These are phyloP conservation scores for Usnea hakonensis DNA, from an alignment of 495 filamentous ascomycete species.

Conservation along the genomic window DNA sequence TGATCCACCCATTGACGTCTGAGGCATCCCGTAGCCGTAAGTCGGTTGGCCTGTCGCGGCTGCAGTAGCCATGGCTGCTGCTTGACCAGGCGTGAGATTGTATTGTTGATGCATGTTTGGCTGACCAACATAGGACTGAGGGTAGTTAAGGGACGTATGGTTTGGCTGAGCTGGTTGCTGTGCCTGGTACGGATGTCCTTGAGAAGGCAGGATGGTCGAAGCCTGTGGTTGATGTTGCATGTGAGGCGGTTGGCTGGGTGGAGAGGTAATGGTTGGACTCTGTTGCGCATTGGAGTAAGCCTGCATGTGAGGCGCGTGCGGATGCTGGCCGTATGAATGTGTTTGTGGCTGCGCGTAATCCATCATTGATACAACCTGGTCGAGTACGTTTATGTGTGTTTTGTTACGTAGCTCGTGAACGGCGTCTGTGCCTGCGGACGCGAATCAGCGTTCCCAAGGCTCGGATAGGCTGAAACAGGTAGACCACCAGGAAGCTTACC, in stretches of 20 bases:
- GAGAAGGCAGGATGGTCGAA: slow-evolving; percentile 47
- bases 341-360: slow-evolving; percentile 49
- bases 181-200: slow-evolving; percentile 43
- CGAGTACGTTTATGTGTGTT: slow-evolving; percentile 14
- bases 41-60: slow-evolving; percentile 43
- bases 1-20: slow-evolving; percentile 45
- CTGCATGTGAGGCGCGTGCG: slow-evolving; percentile 46
- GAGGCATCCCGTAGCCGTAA: slow-evolving; percentile 38
- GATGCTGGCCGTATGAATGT: slow-evolving; percentile 48
- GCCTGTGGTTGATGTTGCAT: slow-evolving; percentile 48
- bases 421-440: slow-evolving; percentile 20
- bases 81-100: slow-evolving; percentile 44
- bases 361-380: slow-evolving; percentile 34
- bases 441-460: slow-evolving; percentile 12
- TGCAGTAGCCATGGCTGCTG: slow-evolving; percentile 49
- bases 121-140: slow-evolving; percentile 41
- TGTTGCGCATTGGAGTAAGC: slow-evolving; percentile 42
- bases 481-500: slow-evolving; percentile 16
- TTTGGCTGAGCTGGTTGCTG: slow-evolving; percentile 35
- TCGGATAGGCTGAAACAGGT: slow-evolving; percentile 16
- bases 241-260: slow-evolving; percentile 44
- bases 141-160: slow-evolving; percentile 42
- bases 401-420: slow-evolving; percentile 12
- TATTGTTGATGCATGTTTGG: slow-evolving; percentile 43
- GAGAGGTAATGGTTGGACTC: slow-evolving; percentile 45